Evolutionary conservation across 2,329 filamentous ascomycete genomes (phyloP), one percentile per base, ranked within the genome.

Genomic region (Penicillium sp.): DNA sequence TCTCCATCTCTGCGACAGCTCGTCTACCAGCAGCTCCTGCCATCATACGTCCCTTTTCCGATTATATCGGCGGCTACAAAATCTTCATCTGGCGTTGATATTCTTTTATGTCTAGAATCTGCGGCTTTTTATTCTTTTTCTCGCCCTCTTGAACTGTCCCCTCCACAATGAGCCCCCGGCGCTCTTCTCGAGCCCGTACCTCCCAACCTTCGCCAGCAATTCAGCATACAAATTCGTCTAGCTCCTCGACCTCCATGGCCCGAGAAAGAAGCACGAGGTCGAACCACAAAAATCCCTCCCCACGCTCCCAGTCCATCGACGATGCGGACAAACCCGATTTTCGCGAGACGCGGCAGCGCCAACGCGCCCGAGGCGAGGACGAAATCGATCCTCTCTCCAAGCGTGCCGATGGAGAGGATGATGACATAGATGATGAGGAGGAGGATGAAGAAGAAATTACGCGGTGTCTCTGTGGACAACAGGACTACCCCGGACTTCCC

Each of bases 381-480:
- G 76, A 76, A 48, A 87, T 89, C 76, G 90, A 89, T 66, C 79
- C 81, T 55, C 77, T 80, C 70, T 55, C 73, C 69, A 60, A 80
- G 76, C 72, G 73, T 73, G 72, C 70, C 21, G 66, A 74, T 17
- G 71, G 71, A 46, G 78, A 80, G 49, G 85, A 84, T 63, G 88
- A 88, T 65, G 89, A 92, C 60, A 85, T 90, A 19, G 85, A 85
- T 52, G 85, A 85, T 52, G 79, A 83, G 41, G 84, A 85, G 53
- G 91, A 92, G 63, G 86, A 83, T 30, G 92, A 97, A 76, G 93
- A 97, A 73, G 95, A 98, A 81, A 88, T 95, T 60, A 97, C 97
- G 73, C 89, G 95, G 69, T 99, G 95, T 81, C 90, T 99, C 67
- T 99, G 95, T 79, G 93, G 93, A 70, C 89, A 91, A 70, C 92